phyloP scores from a whole-genome alignment of 352 stramenopile genomes.

The Phytophthora tubulina region DNA sequence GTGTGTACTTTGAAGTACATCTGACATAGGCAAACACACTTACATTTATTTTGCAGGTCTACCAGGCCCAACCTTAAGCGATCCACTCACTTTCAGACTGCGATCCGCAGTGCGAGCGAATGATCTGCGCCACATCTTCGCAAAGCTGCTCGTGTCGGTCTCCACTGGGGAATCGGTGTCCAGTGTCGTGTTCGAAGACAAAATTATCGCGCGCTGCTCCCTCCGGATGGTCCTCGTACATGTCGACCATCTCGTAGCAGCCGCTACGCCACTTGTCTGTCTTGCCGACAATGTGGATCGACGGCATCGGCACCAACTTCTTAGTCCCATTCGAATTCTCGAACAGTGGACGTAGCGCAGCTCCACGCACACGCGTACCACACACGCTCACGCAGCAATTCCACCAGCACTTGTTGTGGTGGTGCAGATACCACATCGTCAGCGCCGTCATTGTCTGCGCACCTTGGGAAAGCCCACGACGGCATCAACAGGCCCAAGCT shows the following conservation, averaged over 20 bases:
- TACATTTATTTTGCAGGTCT: neutral
- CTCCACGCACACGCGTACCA: slow-evolving; percentile 38
- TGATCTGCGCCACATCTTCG: slow-evolving; percentile 39
- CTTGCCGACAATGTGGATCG: slow-evolving; percentile 74
- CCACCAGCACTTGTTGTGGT: slow-evolving; percentile 49
- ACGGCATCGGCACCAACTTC: slow-evolving; percentile 57
- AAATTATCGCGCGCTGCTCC: slow-evolving; percentile 38
- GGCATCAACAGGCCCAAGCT: slow-evolving; percentile 67
- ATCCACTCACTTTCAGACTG: neutral
- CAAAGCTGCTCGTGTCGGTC: slow-evolving; percentile 46
- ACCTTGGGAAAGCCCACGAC: slow-evolving; percentile 79
- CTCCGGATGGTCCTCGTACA: slow-evolving; percentile 45
- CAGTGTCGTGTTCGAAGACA: slow-evolving; percentile 56
- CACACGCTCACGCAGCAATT: slow-evolving; percentile 63
- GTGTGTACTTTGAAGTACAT: neutral
- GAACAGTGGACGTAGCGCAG: slow-evolving; percentile 47
- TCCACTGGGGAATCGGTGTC: slow-evolving; percentile 50
- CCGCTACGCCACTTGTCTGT: slow-evolving; percentile 56
- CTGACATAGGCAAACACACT: neutral
- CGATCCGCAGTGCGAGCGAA: slow-evolving; percentile 39
- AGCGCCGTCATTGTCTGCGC: slow-evolving; percentile 56
- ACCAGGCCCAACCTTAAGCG: neutral
- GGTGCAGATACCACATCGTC: slow-evolving; percentile 54
- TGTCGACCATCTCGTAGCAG: slow-evolving; percentile 50
- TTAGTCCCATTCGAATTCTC: slow-evolving; percentile 43